Evolutionary conservation across 129 eudicot genomes (phyloP).

Genomic region (Glebionis coronaria): DNA sequence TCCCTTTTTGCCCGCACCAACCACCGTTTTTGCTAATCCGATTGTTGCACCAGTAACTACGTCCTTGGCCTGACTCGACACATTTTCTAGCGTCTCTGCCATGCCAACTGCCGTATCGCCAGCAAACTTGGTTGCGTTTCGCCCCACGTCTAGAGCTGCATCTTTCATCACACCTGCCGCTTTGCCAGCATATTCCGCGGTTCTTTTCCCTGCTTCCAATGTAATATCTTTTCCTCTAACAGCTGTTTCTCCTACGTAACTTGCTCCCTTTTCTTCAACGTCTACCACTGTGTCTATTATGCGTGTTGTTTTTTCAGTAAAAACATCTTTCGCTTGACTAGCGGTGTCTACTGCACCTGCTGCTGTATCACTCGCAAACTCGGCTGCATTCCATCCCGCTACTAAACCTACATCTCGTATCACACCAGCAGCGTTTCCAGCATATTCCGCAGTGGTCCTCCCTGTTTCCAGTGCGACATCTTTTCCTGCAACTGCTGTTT

Average conservation of each 20-base stretch:
- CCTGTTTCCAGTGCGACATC: background rate
- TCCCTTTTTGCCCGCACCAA: background rate
- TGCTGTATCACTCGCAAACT: background rate
- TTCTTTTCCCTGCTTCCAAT: background rate
- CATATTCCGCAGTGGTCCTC: background rate
- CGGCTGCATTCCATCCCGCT: background rate
- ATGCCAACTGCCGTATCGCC: constrained; percentile 35
- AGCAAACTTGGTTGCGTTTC: constrained; percentile 41
- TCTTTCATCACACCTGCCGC: constrained; percentile 43
- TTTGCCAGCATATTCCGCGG: constrained; percentile 26
- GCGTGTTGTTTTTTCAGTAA: background rate
- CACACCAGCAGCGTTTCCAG: background rate
- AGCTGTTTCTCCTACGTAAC: constrained; percentile 38
- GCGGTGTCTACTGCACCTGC: background rate
- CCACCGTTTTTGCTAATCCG: background rate
- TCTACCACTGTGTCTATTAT: constrained; percentile 3
- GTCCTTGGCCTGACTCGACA: background rate
- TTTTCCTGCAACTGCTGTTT: background rate
- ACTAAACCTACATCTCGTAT: background rate
- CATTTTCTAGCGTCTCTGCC: constrained; percentile 33
- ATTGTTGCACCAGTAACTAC: background rate
- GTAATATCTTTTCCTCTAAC: constrained; percentile 32
- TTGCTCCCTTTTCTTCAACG: constrained; percentile 25
- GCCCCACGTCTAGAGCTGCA: constrained; percentile 38
- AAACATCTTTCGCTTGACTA: no score